A percentile compares a stretch with the other conserved stretches of the same genome.
Evolutionary conservation across 495 filamentous ascomycete genomes (phyloP).

Genomic region (Penicillium desertorum): DNA sequence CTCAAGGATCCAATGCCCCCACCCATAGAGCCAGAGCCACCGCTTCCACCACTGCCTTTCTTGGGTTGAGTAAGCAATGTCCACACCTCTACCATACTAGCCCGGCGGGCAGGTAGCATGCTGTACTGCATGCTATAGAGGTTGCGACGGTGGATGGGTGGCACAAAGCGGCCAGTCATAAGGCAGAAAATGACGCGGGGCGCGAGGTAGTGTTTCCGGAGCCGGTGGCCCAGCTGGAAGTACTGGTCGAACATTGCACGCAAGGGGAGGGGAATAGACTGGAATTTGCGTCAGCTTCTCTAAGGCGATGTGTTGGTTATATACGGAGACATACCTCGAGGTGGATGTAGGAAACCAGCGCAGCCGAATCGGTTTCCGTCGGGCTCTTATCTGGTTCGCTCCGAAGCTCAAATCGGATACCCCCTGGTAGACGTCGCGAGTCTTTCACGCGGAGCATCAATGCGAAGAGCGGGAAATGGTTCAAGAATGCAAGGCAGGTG

Average conservation of each 20-base stretch:
- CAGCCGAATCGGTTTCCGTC: constrained; percentile 17
- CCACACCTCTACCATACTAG: constrained; percentile 85
- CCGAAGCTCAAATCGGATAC: constrained; percentile 86
- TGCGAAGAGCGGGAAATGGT: constrained; percentile 97
- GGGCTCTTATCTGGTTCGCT: constrained; percentile 44
- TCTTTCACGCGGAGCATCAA: constrained; percentile 97
- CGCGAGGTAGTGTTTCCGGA: constrained; percentile 92
- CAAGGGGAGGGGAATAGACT: constrained; percentile 90
- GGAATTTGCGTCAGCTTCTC: constrained; percentile 13
- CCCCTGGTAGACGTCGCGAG: constrained; percentile 84
- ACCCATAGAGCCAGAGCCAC: constrained; percentile 28
- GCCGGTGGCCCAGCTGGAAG: constrained; percentile 87
- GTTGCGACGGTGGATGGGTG: constrained; percentile 89
- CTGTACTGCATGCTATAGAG: constrained; percentile 97
- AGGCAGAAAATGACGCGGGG: constrained; percentile 84
- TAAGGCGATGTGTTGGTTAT: neutral
- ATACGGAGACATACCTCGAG: constrained; percentile 59
- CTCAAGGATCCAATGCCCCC: constrained; percentile 31
- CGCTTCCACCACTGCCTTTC: constrained; percentile 32
- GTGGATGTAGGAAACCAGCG: constrained; percentile 71
- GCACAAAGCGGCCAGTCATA: constrained; percentile 83
- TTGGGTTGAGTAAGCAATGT: constrained; percentile 60
- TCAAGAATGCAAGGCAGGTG: constrained; percentile 87
- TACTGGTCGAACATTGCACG: constrained; percentile 94
- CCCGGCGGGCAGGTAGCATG: constrained; percentile 85